These are phyloP conservation scores for Exophiala xenobiotica DNA, from an alignment of 2,329 filamentous ascomycete species.

Conservation along the genomic window DNA sequence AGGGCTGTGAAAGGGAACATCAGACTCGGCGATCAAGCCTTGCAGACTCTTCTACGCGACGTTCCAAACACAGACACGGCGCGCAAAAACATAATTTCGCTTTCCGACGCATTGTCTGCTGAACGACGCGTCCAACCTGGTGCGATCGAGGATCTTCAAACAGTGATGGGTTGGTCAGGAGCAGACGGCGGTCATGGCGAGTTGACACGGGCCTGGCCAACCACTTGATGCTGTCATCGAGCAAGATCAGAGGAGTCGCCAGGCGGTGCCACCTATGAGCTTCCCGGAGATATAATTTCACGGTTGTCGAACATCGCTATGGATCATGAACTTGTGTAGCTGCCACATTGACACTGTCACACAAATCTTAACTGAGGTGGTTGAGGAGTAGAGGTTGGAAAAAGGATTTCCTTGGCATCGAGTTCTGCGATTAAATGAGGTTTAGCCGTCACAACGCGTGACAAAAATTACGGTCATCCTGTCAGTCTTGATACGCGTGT, in stretches of 20 bases:
- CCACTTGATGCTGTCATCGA: slow-evolving; percentile 11
- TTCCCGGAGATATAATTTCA: background rate
- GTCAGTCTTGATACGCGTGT: background rate
- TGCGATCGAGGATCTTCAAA: background rate
- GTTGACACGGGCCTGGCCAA: slow-evolving; percentile 12
- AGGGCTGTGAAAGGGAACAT: background rate
- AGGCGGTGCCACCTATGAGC: background rate
- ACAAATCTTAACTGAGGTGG: no score
- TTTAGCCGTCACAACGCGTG: background rate
- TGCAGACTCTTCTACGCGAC: background rate
- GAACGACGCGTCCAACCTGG: no score
- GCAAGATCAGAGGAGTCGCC: background rate
- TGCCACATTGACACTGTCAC: slow-evolving; percentile 1
- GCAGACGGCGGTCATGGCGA: slow-evolving; percentile 7
- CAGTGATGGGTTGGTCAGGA: background rate
- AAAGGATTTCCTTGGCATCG: background rate
- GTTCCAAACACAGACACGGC: background rate
- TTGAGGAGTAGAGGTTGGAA: slow-evolving; percentile 1
- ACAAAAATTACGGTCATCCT: background rate
- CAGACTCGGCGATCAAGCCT: background rate
- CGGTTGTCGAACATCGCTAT: background rate
- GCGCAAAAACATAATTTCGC: no score
- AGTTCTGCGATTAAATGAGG: background rate
- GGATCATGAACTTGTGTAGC: background rate
- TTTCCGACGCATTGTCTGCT: no score